Conservation (phyloP, 1,139 yeast species). For the Yamadazyma triangularis region DNA sequence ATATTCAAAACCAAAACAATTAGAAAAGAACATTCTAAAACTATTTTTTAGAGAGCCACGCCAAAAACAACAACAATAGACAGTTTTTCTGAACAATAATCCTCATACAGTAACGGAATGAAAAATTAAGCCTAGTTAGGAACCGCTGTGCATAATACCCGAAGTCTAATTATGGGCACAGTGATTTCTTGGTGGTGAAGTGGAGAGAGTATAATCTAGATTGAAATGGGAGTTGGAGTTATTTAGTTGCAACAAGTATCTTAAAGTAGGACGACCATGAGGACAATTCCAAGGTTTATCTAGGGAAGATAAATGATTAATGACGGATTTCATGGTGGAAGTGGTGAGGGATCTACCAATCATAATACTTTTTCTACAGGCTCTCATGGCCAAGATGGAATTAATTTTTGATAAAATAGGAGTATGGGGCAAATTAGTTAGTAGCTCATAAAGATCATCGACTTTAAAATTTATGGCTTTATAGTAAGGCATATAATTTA, state of each 20-base stretch:
- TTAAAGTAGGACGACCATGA: slow-evolving; percentile 95
- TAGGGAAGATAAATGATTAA: slow-evolving; percentile 59
- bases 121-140: no score
- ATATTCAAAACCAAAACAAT: no score
- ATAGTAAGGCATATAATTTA: slow-evolving; percentile 69
- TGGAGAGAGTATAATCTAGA: no score
- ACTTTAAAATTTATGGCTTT: slow-evolving; percentile 62
- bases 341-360: slow-evolving; percentile 67
- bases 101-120: no score
- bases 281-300: slow-evolving; percentile 99
- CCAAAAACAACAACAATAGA: no score
- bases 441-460: slow-evolving; percentile 71
- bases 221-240: no score
- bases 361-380: slow-evolving; percentile 93
- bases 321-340: slow-evolving; percentile 62
- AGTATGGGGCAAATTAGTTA: slow-evolving; percentile 31
- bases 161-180: no score
- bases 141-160: no score
- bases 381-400: slow-evolving; percentile 86
- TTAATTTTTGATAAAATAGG: slow-evolving; percentile 55
- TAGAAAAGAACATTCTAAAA: no score
- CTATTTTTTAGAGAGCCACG: no score
- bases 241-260: slow-evolving; percentile 77
- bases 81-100: no score
- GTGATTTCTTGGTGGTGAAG: no score